Evolutionary conservation across 2,329 filamentous ascomycete genomes (phyloP), one percentile per base, ranked within the genome.

Genomic region (Bertia moriformis): DNA sequence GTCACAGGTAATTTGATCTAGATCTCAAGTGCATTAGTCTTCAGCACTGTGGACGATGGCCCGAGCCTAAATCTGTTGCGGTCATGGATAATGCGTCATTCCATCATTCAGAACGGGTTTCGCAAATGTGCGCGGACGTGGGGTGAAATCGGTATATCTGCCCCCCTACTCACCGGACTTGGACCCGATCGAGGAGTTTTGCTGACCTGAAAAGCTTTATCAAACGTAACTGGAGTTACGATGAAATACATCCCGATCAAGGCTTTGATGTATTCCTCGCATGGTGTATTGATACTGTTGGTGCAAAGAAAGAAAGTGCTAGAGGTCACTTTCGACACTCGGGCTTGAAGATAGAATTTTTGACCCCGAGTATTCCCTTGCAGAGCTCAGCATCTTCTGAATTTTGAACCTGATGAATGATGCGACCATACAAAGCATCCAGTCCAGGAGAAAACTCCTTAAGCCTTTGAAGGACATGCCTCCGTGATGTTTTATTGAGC

Each of bases 71-170:
- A 38, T 59, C 53, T 12, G 51, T 60, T 10, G 45, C 59, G 4
- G 43, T 58, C 4, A 58, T 59, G 45, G 55, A 59, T 40, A 58
- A 57, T 44, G 51, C 51, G 14, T 53, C 51, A 13, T 52, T 51
- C 38, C 49, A 59, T 45, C 41, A 45, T 20, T 50, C 43, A 30
- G 45, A 48, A 7, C 43, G 42, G 18, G 47, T 57, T n/a, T 14
- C 39, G 38, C 41, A 54, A 41, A 46, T 58, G 45, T 57, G 46
- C 3, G 18, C 37, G 37, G 48, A 39, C 44, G 48, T 30, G 37
- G 38, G 4, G 10, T 24, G 5, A 15, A 15, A 12, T 27, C n/a
- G 22, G 22, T 27, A n/a, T 27, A 27, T n/a, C n/a, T 27, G n/a
- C 22, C n/a, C 7, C 22, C 22, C 22, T 27, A 27, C 22, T 27